phyloP scores from a whole-genome alignment of 2,329 filamentous ascomycete genomes.

The Nigrospora osmanthi region DNA sequence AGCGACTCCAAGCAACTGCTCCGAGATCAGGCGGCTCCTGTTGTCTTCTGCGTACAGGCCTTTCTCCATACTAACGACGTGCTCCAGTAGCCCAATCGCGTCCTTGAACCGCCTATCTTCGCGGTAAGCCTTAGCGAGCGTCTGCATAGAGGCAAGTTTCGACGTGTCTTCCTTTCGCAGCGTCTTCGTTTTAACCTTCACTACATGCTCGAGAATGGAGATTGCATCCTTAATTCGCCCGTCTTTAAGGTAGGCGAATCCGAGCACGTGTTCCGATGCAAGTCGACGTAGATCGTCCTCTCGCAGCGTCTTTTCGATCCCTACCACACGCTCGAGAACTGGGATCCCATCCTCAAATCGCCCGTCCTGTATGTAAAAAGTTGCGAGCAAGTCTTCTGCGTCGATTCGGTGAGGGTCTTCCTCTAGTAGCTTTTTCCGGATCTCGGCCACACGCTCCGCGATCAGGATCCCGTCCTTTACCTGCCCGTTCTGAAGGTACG shows the following conservation, averaged over 20 bases:
- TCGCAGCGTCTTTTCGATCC: neutral
- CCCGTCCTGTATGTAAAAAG: conserved; percentile 7
- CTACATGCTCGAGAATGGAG: conserved; percentile 4
- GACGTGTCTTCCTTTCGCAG: neutral
- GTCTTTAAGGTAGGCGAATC: neutral
- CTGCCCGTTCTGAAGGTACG: neutral
- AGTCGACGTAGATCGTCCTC: neutral
- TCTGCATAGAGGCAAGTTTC: neutral
- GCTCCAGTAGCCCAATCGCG: conserved; percentile 13
- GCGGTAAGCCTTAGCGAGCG: conserved; percentile 12
- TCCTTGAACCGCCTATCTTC: conserved; percentile 7
- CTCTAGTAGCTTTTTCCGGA: neutral
- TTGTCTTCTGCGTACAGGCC: conserved; percentile 4
- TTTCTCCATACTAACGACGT: conserved; percentile 9
- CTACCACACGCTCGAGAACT: conserved; percentile 3
- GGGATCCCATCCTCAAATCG: conserved; percentile 8
- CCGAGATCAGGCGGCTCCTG: conserved; percentile 3
- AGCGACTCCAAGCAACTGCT: neutral
- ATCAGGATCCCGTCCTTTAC: conserved; percentile 7
- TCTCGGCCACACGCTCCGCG: conserved; percentile 1
- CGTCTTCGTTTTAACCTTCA: neutral
- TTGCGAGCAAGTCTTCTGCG: conserved; percentile 7
- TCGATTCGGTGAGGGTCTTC: neutral
- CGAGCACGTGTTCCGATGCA: neutral
- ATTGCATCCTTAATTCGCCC: conserved; percentile 6